These are phyloP conservation scores for Candida qinlingensis DNA, from an alignment of 805 yeast genomes.

Conservation along the genomic window DNA sequence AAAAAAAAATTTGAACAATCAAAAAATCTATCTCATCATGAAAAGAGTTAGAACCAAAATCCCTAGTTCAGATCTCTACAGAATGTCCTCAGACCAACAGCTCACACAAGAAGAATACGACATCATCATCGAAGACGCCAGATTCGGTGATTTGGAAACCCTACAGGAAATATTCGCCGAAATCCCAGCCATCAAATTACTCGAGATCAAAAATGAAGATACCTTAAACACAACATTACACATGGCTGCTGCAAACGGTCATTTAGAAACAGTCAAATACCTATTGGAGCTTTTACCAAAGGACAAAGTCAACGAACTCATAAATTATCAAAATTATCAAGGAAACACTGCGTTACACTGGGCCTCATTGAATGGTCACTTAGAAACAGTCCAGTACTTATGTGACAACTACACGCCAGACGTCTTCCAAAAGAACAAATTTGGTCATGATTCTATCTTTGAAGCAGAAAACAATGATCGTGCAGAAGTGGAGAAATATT, in stretches of 20 bases:
- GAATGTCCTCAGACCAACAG: constrained; percentile 15
- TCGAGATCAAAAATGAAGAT: constrained; percentile 52
- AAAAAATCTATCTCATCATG: neutral
- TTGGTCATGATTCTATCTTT: constrained; percentile 77
- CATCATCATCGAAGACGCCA: constrained; percentile 73
- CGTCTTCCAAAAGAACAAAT: constrained; percentile 68
- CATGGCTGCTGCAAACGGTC: constrained; percentile 96
- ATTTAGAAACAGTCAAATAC: constrained; percentile 58
- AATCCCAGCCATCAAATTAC: constrained; percentile 38
- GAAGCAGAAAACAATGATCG: constrained; percentile 83
- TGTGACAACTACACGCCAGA: constrained; percentile 77
- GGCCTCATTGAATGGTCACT: constrained; percentile 89
- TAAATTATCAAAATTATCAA: constrained; percentile 57
- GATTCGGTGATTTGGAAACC: constrained; percentile 82
- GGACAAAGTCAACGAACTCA: constrained; percentile 39
- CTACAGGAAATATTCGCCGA: constrained; percentile 62
- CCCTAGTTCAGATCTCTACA: neutral
- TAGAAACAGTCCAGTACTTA: constrained; percentile 60
- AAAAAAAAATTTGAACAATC: no score
- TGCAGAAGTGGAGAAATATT: constrained; percentile 72
- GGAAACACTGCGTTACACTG: constrained; percentile 97
- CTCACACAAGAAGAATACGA: constrained; percentile 74
- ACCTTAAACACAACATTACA: constrained; percentile 77
- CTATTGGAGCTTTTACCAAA: constrained; percentile 45
- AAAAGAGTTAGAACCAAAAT: neutral